Base-by-base conservation (phyloP, 1,284 basidiomycete species). In the Filobasidium uniguttulatum region DNA sequence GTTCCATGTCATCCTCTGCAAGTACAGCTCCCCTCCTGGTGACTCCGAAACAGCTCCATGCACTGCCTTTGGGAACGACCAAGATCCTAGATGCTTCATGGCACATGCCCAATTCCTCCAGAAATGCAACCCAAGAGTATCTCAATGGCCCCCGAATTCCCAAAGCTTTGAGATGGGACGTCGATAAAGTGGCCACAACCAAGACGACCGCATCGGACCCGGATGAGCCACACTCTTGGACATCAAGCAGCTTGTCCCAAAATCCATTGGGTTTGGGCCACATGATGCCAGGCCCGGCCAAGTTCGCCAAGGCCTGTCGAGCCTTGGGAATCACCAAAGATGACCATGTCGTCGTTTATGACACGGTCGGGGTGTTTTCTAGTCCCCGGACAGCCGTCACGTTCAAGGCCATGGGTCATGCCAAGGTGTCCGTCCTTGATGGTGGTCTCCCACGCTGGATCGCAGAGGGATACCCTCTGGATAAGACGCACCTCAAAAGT, bases 291-390 rank as follows among this genome's bases (percentile, higher is more conserved):
- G 69, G 73, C 17, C 72, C 71, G 26, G 72, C 76, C 35, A 69
- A 72, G n/a, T 97, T 97, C 67, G 81, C 82, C 15, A 71, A 77
- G 50, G 82, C 85, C 8, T 88, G 84, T 60, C 79, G 86, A 88
- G 69, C 57, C 80, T 62, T 1, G 14, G 89, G 88, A 1, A 84
- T 98, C 57, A 69, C 71, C 19, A 75, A 78, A 6, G 72, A 77
- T 15, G 81, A 83, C 5, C 85, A 89, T 65, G 87, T 97, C 20
- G 78, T 96, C 17, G 68, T 96, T 74, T 97, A 96, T 65, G 91
- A 94, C 64, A 75, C 81, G 1, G 75, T 81, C 50, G 88, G 88
- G 7, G 73, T 94, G 22, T 93, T 96, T 72, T 89, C 85, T 1
- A 78, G 86, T 22, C 89, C 91, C 44, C 78, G 91, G 53, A 86